These are phyloP conservation scores for Xylaria palmicola DNA, from an alignment of 495 filamentous ascomycete genomes.

Conservation along the genomic window DNA sequence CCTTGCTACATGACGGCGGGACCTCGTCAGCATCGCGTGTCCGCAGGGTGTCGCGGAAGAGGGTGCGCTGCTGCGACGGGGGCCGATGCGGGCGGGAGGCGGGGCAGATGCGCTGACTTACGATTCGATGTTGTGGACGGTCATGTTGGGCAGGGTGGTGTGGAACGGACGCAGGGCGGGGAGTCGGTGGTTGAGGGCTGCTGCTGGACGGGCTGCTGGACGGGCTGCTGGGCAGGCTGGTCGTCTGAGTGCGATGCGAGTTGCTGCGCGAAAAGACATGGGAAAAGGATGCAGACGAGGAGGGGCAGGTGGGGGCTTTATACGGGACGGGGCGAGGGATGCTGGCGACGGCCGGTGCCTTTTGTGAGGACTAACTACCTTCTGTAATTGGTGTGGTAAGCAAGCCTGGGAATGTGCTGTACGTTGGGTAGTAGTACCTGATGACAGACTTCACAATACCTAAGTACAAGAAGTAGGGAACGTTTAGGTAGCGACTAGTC, in stretches of 20 bases:
- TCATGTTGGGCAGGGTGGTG: constrained; percentile 44
- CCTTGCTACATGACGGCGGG: too few species aligned
- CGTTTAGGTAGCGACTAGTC: too few species aligned
- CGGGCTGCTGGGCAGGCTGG: constrained; percentile 19
- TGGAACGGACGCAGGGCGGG: constrained; percentile 37
- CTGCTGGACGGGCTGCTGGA: not conserved
- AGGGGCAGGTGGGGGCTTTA: constrained; percentile 26
- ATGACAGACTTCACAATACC: too few species aligned
- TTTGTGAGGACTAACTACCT: not conserved
- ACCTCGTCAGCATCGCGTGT: constrained; percentile 20
- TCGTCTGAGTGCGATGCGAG: constrained; percentile 24
- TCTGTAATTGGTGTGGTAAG: not conserved
- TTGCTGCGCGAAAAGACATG: constrained; percentile 29
- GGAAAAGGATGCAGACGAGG: constrained; percentile 9
- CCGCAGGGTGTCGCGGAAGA: not conserved
- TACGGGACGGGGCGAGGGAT: constrained; percentile 3
- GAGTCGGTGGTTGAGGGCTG: constrained; percentile 21
- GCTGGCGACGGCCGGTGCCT: not conserved
- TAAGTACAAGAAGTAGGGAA: too few species aligned
- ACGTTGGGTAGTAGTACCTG: too few species aligned
- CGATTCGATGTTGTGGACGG: constrained; percentile 42
- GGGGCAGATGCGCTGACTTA: constrained; percentile 26
- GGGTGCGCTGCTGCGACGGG: constrained; percentile 2
- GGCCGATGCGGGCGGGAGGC: not conserved
- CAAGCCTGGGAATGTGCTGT: too few species aligned